phyloP scores from a whole-genome alignment of 805 yeast species.

The Kluyveromyces dobzhanskii region DNA sequence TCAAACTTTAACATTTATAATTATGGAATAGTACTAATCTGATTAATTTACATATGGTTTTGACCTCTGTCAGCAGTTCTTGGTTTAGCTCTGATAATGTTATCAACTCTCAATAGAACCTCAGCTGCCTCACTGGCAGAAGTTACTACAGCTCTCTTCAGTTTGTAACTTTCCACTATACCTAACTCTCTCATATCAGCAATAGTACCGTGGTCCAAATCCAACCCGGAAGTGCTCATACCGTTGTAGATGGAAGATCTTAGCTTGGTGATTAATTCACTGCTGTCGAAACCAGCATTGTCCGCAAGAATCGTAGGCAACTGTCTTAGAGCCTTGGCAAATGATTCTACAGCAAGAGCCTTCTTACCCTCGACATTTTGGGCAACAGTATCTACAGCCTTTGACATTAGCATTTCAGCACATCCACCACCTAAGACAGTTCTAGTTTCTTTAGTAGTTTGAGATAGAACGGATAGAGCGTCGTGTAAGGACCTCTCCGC shows the following conservation, averaged over 20 bases:
- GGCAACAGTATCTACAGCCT: constrained; percentile 89
- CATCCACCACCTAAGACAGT: constrained; percentile 95
- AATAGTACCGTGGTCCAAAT: constrained; percentile 71
- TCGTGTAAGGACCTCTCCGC: constrained; percentile 96
- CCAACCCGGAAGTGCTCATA: constrained; percentile 83
- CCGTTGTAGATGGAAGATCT: constrained; percentile 85
- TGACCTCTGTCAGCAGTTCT: constrained; percentile 84
- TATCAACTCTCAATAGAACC: constrained; percentile 89
- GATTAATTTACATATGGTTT: constrained; percentile 14
- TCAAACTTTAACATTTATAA: not conserved
- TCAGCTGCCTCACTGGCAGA: constrained; percentile 99
- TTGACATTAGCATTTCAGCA: constrained; percentile 93
- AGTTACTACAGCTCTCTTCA: constrained; percentile 87
- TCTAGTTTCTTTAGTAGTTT: constrained; percentile 86
- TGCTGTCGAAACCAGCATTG: constrained; percentile 93
- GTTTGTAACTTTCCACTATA: constrained; percentile 83
- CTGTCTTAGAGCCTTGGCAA: constrained; percentile 89
- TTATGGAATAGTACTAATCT: not conserved
- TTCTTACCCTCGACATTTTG: constrained; percentile 90
- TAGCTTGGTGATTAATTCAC: constrained; percentile 83
- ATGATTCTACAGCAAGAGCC: constrained; percentile 88
- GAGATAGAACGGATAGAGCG: constrained; percentile 90
- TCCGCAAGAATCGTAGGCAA: constrained; percentile 93
- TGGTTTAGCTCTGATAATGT: constrained; percentile 94
- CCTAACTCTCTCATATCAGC: constrained; percentile 95